A percentile compares a stretch with the other conserved stretches of the same genome.
Evolutionary conservation across 441 rosid species (phyloP).

Genomic region (Dalechampia spathulata): DNA sequence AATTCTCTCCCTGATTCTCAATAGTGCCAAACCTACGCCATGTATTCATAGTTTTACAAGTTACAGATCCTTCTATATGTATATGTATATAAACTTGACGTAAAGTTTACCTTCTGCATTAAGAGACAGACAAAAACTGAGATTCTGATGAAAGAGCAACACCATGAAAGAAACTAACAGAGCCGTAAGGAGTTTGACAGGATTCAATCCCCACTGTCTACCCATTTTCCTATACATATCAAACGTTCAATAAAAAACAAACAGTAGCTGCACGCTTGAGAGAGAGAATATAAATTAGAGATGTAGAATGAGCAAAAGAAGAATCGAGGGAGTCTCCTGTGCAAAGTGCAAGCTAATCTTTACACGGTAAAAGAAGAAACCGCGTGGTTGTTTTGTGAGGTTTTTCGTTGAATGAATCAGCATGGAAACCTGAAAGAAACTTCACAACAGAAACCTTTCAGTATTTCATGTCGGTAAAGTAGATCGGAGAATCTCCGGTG

Average conservation of each 20-base stretch:
- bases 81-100: neutral
- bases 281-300: neutral
- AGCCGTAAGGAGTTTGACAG: conserved; percentile 19
- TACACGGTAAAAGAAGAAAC: no score
- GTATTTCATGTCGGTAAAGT: neutral
- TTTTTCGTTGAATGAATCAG: no score
- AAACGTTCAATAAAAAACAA: neutral
- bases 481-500: neutral
- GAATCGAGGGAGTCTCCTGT: no score
- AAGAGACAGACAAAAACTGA: conserved; percentile 34
- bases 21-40: conserved; percentile 57
- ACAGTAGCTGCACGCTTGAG: neutral
- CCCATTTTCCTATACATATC: conserved; percentile 11
- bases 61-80: neutral
- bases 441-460: no score
- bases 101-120: conserved; percentile 45
- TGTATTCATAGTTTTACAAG: neutral
- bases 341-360: no score
- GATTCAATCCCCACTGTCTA: conserved; percentile 25
- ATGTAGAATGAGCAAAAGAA: no score
- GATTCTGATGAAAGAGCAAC: conserved; percentile 25
- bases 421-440: no score
- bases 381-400: no score
- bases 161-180: conserved; percentile 25
- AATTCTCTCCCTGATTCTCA: conserved; percentile 56